Percentiles rank a stretch among this genome's conserved stretches.
Evolutionary conservation across 805 yeast genomes (phyloP).

Genomic region (Kodamaea kaohsiungensis): DNA sequence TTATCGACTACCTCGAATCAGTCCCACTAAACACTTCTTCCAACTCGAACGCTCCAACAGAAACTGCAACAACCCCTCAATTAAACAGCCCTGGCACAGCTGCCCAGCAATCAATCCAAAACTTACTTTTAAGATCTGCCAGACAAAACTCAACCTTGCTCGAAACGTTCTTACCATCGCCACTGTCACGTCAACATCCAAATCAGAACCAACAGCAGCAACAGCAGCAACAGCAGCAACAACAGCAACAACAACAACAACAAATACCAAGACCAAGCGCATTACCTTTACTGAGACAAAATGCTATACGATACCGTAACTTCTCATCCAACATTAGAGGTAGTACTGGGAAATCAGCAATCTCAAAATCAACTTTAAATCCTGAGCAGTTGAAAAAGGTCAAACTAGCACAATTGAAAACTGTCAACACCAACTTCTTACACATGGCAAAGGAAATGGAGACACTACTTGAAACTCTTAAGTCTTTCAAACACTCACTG

Average conservation of each 20-base stretch:
- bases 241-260: not conserved
- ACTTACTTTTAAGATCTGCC: conserved; percentile 28
- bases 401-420: not conserved
- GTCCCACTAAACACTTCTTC: not conserved
- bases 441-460: conserved; percentile 4
- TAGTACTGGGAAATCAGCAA: not conserved
- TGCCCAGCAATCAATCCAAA: conserved; percentile 13
- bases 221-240: not conserved
- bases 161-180: conserved; percentile 1
- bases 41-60: not conserved
- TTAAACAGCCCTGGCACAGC: not conserved
- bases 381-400: conserved; percentile 7
- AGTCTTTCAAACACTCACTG: not conserved
- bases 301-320: conserved; percentile 27
- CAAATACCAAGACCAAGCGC: conserved; percentile 10
- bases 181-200: not conserved
- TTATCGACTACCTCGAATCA: conserved; percentile 9
- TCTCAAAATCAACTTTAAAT: conserved; percentile 1
- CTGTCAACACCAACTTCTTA: not conserved
- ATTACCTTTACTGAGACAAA: conserved; percentile 33
- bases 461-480: not conserved
- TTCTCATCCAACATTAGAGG: not conserved
- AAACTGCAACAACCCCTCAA: not conserved
- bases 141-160: conserved; percentile 19
- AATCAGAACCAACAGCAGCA: not conserved